phyloP scores from a whole-genome alignment of 2,329 filamentous ascomycete genomes.

The Nectriaceae sp. region DNA sequence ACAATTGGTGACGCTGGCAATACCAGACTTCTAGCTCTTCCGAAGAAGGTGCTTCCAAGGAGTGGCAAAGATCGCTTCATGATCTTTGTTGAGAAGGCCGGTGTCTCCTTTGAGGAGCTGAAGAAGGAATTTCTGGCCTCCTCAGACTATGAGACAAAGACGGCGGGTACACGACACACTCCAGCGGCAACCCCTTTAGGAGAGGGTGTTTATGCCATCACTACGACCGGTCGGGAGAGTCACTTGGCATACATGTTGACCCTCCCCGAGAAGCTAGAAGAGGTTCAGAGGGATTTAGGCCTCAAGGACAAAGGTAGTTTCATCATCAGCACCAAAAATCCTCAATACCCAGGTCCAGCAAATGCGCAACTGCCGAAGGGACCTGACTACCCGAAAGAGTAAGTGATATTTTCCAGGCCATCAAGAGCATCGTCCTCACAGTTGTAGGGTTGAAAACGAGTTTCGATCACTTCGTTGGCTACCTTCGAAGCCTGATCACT shows the following conservation, averaged over 20 bases:
- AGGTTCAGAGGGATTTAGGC: constrained; percentile 76
- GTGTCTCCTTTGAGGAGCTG: constrained; percentile 66
- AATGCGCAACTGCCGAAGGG: constrained; percentile 63
- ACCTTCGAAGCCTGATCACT: constrained; percentile 69
- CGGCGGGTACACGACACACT: constrained; percentile 65
- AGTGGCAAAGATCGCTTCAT: constrained; percentile 72
- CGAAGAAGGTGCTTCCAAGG: constrained; percentile 80
- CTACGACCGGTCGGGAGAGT: constrained; percentile 67
- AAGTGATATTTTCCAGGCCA: constrained; percentile 33
- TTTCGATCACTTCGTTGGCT: constrained; percentile 76
- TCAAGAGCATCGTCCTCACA: constrained; percentile 13
- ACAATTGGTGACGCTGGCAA: constrained; percentile 54
- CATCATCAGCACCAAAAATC: constrained; percentile 79
- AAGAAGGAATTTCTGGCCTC: constrained; percentile 70
- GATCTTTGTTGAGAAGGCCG: constrained; percentile 78
- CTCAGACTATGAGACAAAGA: constrained; percentile 74
- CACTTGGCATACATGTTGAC: constrained; percentile 83
- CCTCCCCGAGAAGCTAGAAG: constrained; percentile 66
- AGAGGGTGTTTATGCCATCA: constrained; percentile 84
- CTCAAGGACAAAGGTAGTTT: constrained; percentile 73
- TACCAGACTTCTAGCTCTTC: constrained; percentile 73
- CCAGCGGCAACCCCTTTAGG: constrained; percentile 75
- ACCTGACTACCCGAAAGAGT: constrained; percentile 72
- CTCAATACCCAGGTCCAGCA: constrained; percentile 65
- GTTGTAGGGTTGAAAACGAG: constrained; percentile 63